phyloP scores from a whole-genome alignment of 352 stramenopile genomes.

The Phytopythium litorale region DNA sequence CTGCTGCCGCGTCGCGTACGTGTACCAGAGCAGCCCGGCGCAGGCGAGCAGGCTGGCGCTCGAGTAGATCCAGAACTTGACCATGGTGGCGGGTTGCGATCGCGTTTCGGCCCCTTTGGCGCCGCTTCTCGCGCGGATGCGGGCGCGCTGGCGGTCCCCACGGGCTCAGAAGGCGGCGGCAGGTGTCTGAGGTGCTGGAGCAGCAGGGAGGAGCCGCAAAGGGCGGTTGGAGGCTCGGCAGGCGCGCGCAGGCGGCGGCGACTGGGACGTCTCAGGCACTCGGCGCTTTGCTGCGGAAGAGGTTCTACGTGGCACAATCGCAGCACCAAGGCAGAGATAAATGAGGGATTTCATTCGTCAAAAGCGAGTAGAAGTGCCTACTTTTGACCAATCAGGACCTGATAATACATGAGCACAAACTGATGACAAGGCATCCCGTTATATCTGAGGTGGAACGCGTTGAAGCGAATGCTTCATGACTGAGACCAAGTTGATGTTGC shows the following conservation, averaged over 20 bases:
- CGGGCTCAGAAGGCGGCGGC: not conserved
- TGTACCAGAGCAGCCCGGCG: slow-evolving; percentile 88
- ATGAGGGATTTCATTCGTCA: too few relatives aligned
- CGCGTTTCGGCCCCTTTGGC: not conserved
- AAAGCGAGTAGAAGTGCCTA: too few relatives aligned
- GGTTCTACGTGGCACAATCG: not conserved
- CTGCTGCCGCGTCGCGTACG: slow-evolving; percentile 92
- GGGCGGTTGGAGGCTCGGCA: not conserved
- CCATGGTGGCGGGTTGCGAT: slow-evolving; percentile 9
- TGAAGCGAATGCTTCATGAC: not conserved
- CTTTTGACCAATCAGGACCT: too few relatives aligned
- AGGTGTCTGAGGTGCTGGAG: not conserved
- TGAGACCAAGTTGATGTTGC: too few relatives aligned
- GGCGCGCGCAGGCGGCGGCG: not conserved
- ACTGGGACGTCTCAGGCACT: too few relatives aligned
- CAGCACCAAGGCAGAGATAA: too few relatives aligned
- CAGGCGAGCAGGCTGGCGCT: slow-evolving; percentile 81
- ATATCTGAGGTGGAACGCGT: not conserved
- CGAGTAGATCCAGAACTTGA: slow-evolving; percentile 90
- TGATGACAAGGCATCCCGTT: too few relatives aligned
- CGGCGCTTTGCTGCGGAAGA: not conserved
- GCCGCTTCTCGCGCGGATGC: not conserved
- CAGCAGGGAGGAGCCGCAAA: not conserved
- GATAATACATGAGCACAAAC: too few relatives aligned
- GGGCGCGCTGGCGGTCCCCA: not conserved